Evolutionary conservation across 108 stramenopile species (phyloP).

Genomic region (Tribonema minus): DNA sequence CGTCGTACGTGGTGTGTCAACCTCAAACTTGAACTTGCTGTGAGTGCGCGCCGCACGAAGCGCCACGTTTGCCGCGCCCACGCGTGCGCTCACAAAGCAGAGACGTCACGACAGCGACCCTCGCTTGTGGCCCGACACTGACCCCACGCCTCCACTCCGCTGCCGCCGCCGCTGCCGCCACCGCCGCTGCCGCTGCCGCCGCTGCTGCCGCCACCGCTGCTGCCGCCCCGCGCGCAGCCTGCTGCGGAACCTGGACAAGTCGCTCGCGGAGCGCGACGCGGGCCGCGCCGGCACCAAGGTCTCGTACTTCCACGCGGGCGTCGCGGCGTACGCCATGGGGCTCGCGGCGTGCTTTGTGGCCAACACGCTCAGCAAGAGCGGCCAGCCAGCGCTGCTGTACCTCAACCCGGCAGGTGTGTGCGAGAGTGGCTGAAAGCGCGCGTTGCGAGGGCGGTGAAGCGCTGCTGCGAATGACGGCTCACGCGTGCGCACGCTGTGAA

Average conservation of each 20-base stretch:
- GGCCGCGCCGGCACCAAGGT: not conserved
- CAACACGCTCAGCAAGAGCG: slow-evolving; percentile 56
- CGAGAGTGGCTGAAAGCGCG: too few relatives aligned
- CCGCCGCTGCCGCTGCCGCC: not conserved
- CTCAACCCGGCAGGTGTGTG: slow-evolving; percentile 36
- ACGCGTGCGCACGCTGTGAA: too few relatives aligned
- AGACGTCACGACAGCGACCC: too few relatives aligned
- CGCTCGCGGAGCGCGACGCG: not conserved
- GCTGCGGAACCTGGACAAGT: not conserved
- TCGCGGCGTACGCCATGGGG: slow-evolving; percentile 56
- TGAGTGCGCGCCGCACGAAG: too few relatives aligned
- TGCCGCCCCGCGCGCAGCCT: not conserved
- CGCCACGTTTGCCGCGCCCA: too few relatives aligned
- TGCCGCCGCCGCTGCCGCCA: not conserved
- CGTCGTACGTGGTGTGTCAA: not conserved
- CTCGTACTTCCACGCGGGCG: slow-evolving; percentile 54
- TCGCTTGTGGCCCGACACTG: too few relatives aligned
- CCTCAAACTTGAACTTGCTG: slow-evolving; percentile 46
- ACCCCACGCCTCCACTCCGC: slow-evolving; percentile 3
- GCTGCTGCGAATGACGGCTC: too few relatives aligned
- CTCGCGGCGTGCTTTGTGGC: slow-evolving; percentile 54
- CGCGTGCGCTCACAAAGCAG: too few relatives aligned
- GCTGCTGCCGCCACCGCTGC: not conserved
- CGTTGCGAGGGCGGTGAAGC: too few relatives aligned
- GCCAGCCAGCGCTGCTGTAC: slow-evolving; percentile 52